Evolutionary conservation across 2,329 filamentous ascomycete species (phyloP).

Genomic region (Juglanconis oblonga): DNA sequence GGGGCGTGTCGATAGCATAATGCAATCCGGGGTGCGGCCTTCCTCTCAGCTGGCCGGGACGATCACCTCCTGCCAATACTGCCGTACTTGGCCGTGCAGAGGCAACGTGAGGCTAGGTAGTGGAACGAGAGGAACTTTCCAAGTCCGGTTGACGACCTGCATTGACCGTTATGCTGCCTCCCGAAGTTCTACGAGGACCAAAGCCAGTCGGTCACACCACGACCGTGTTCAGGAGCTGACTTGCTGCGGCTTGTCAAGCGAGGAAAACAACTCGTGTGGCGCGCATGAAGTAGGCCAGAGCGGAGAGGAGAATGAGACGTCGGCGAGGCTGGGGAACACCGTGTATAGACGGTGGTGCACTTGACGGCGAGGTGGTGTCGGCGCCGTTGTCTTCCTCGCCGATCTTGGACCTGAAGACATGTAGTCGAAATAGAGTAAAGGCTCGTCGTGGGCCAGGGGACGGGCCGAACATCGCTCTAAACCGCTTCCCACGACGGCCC

Average conservation of each 20-base stretch:
- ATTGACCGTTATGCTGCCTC: not conserved
- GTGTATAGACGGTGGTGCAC: not conserved
- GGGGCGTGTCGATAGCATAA: not conserved
- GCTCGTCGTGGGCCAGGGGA: not conserved
- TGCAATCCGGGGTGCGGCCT: not conserved
- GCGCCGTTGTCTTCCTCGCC: not conserved
- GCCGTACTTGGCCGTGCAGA: not conserved
- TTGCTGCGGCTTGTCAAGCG: not conserved
- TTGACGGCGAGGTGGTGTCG: not conserved
- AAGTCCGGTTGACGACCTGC: not conserved
- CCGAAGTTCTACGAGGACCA: not conserved
- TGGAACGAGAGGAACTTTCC: not conserved
- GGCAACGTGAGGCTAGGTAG: not conserved
- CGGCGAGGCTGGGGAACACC: not conserved
- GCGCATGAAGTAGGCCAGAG: not conserved
- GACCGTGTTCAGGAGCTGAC: not conserved
- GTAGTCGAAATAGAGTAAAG: conserved; percentile 4
- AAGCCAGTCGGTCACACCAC: not conserved
- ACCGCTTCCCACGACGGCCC: not conserved
- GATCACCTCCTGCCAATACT: not conserved
- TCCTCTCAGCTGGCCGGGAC: not conserved
- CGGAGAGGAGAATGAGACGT: not conserved
- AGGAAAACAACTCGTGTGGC: not conserved
- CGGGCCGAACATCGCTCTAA: not conserved
- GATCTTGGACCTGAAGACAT: not conserved